phyloP scores from a whole-genome alignment of 257 asterid species.

The Gentiana straminea region DNA sequence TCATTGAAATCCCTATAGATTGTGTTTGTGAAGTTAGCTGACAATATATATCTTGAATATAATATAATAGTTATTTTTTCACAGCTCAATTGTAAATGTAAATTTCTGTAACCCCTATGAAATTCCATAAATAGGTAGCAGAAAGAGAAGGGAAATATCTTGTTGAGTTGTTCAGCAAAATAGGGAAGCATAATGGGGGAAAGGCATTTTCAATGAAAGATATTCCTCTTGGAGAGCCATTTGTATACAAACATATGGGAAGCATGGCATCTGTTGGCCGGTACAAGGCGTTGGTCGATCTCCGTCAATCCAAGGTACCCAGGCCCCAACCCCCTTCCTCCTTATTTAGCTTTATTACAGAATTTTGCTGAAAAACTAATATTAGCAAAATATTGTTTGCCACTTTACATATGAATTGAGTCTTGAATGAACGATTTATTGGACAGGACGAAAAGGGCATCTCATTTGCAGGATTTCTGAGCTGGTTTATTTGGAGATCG shows the following conservation, averaged over 20 bases:
- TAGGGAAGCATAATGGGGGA: slow-evolving; percentile 51
- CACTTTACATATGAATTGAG: neutral
- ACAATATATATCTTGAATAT: no score
- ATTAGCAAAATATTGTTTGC: no score
- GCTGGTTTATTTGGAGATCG: slow-evolving; percentile 86
- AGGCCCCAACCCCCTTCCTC: no score
- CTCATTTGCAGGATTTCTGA: slow-evolving; percentile 56
- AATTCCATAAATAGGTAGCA: slow-evolving; percentile 51
- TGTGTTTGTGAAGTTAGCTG: no score
- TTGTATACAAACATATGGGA: slow-evolving; percentile 71
- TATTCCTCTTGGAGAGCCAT: slow-evolving; percentile 59
- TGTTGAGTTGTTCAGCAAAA: slow-evolving; percentile 44
- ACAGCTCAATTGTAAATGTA: no score
- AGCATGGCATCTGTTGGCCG: slow-evolving; percentile 97
- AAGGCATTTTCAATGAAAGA: slow-evolving; percentile 60
- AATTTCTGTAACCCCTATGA: neutral
- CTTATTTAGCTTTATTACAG: no score
- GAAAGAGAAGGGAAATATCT: slow-evolving; percentile 89
- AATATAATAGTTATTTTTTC: no score
- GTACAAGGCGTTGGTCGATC: slow-evolving; percentile 84
- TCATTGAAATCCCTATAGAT: no score
- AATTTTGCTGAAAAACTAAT: no score
- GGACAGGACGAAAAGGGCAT: slow-evolving; percentile 61
- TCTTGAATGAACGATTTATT: neutral
- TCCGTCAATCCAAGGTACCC: slow-evolving; percentile 67